Conservation (phyloP, 208 protist genomes). For the Trypanosoma conorhini region DNA sequence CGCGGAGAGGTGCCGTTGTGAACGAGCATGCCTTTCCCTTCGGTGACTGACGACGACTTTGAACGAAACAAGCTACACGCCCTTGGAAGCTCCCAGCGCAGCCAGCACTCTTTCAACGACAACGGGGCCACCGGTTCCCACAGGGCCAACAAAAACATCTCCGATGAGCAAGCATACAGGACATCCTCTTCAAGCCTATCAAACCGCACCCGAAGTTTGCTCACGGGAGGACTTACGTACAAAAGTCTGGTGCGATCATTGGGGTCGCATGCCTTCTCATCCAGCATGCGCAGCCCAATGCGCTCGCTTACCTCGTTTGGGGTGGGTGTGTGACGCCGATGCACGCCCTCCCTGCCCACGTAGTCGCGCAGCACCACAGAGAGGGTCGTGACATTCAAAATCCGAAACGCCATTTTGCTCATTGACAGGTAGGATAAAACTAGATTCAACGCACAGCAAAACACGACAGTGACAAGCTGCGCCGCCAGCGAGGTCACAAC, state of each 20-base stretch:
- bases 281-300: conserved; percentile 39
- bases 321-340: conserved; percentile 32
- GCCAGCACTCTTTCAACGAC: conserved; percentile 48
- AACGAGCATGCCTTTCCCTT: not conserved
- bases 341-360: conserved; percentile 29
- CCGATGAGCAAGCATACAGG: conserved; percentile 57
- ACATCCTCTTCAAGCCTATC: conserved; percentile 63
- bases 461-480: conserved; percentile 65
- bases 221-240: conserved; percentile 63
- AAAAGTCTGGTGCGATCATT: conserved; percentile 48
- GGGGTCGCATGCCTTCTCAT: conserved; percentile 21
- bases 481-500: conserved; percentile 64
- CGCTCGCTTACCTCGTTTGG: conserved; percentile 56
- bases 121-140: conserved; percentile 57
- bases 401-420: conserved; percentile 69
- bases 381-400: conserved; percentile 76
- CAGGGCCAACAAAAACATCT: conserved; percentile 69
- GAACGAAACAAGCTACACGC: conserved; percentile 16
- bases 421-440: conserved; percentile 61
- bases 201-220: conserved; percentile 54
- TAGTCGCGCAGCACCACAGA: conserved; percentile 57
- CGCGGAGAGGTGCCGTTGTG: conserved; percentile 20
- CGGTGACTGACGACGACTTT: not conserved
- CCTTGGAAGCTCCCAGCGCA: conserved; percentile 43
- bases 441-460: conserved; percentile 69